These are phyloP conservation scores for Scheffersomyces cryptocercus DNA, from an alignment of 1,139 yeast species.

Conservation along the genomic window DNA sequence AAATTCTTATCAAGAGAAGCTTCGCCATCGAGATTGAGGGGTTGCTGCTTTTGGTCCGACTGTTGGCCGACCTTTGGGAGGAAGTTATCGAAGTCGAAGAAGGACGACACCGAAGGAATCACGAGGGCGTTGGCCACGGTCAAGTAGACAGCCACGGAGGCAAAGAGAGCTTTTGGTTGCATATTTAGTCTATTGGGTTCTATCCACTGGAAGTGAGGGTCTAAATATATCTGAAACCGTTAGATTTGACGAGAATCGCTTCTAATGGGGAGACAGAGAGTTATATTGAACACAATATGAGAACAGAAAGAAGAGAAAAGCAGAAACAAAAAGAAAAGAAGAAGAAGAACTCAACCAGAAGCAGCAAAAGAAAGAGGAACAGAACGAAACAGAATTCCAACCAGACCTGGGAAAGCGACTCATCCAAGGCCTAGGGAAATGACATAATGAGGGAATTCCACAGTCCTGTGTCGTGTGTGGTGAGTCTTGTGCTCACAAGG, in stretches of 20 bases:
- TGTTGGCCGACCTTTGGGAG: constrained; percentile 4
- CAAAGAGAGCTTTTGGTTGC: constrained; percentile 4
- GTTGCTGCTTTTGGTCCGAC: background rate
- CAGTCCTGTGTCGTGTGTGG: too few species aligned
- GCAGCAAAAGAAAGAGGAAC: too few species aligned
- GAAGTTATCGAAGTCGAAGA: constrained; percentile 11
- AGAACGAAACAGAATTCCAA: too few species aligned
- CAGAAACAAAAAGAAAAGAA: background rate
- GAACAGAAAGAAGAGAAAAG: background rate
- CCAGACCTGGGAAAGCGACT: too few species aligned
- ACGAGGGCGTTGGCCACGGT: constrained; percentile 14
- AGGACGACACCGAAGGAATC: constrained; percentile 14
- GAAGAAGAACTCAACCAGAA: background rate
- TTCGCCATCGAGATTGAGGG: background rate
- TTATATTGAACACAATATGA: background rate
- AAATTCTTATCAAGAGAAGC: constrained; percentile 1
- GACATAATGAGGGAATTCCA: too few species aligned
- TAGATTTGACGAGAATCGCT: too few species aligned
- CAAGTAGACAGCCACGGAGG: constrained; percentile 10
- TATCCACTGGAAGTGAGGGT: too few species aligned
- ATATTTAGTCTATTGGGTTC: background rate
- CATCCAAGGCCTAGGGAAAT: too few species aligned
- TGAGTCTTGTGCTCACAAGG: too few species aligned
- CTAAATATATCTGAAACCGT: too few species aligned
- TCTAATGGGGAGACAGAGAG: background rate